Evolutionary conservation across 1,284 basidiomycete genomes (phyloP), one percentile per base, ranked within the genome.

Genomic region (Ustilago nuda): DNA sequence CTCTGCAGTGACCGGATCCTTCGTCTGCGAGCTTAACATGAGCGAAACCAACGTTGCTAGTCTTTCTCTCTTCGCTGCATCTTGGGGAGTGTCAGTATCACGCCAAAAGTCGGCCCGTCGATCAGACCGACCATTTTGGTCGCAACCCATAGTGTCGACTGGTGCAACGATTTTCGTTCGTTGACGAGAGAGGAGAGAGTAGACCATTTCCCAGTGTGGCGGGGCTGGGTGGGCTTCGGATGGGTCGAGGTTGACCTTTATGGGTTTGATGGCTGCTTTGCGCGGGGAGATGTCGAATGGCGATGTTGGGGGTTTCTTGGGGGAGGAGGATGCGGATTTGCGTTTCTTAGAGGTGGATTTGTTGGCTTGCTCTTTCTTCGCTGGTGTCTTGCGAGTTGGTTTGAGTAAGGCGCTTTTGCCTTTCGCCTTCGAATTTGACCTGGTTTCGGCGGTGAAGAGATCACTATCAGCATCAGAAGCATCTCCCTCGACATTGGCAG

Each of bases 11-110:
- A 85, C 81, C 0, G 82, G 80, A 51, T 86, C 94, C 85, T 96
- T 98, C 3, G 96, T 98, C 66, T 84, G 83, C 1, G 94, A 94
- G 12, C 93, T 95, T 5, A 98, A 90, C 94, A 98, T 98, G 59
- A 99, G 89, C 3, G 94, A 94, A 9, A 99, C 90, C 27, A 98
- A 90, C 3, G 92, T 94, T 5, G 93, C 89, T 65, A 95, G 92
- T 1, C 94, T 90, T 54, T 90, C 89, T 61, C 92, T 92, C 92
- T 93, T 65, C 5, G 56, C 74, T 6, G 56, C 48, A 0, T 79
- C 80, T 33, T 80, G 69, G 1, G 70, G 50, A 2, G 66, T 58
- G 56, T 84, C 82, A 11, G 81, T 78, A 6, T 57, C 39, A 4
- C 78, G 64, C 41, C 56, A 61, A 6, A 57, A 36, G 51, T 85